Evolutionary conservation across 352 stramenopile genomes (phyloP).

Genomic region (Pythium brachiatum): DNA sequence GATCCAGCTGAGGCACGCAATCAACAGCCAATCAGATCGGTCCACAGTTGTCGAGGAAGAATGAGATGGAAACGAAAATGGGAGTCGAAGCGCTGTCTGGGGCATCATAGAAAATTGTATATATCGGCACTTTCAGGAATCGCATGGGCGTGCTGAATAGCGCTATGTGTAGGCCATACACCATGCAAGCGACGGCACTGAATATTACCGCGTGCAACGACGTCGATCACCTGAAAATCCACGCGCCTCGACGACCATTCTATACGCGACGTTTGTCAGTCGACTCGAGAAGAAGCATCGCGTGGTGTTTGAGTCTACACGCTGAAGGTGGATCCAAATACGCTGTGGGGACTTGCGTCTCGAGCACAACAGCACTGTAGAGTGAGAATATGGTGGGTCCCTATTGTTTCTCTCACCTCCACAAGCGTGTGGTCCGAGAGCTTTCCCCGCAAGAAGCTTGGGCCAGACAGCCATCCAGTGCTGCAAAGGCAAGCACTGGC

Average conservation of each 20-base stretch:
- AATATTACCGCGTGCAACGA: neutral
- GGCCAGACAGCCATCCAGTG: neutral
- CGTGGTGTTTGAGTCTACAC: no score
- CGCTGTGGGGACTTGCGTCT: no score
- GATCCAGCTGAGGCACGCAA: neutral
- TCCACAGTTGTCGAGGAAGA: neutral
- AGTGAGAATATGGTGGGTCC: no score
- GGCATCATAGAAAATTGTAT: neutral
- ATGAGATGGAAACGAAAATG: constrained; percentile 6
- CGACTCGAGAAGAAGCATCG: no score
- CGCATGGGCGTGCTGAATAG: no score
- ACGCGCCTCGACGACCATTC: neutral
- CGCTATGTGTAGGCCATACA: neutral
- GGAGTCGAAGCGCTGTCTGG: neutral
- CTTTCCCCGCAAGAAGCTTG: neutral
- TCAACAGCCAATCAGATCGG: neutral
- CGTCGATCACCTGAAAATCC: neutral
- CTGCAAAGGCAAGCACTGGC: constrained; percentile 3
- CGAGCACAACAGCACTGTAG: no score
- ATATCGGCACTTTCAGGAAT: neutral
- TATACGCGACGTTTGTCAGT: neutral
- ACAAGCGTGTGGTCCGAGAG: neutral
- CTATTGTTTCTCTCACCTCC: no score
- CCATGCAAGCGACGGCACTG: neutral
- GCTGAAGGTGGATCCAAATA: no score